phyloP scores from a whole-genome alignment of 495 filamentous ascomycete species.

The Talaromyces liani region DNA sequence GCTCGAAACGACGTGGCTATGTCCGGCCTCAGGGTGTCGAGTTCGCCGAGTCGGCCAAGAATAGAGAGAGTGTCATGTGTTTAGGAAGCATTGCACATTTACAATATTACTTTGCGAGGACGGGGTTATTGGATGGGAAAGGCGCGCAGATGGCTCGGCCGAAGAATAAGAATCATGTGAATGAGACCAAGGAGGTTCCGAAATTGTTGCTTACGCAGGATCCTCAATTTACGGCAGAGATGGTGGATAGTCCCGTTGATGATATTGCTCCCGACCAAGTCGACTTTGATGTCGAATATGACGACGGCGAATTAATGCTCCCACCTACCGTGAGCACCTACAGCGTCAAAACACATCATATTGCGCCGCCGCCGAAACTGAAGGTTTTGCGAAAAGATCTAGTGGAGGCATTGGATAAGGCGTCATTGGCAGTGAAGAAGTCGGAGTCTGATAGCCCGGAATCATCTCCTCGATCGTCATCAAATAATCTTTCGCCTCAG shows the following conservation, averaged over 20 bases:
- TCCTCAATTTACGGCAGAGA: conserved; percentile 31
- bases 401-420: conserved; percentile 56
- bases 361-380: conserved; percentile 81
- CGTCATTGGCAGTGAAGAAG: conserved; percentile 57
- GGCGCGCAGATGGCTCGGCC: conserved; percentile 74
- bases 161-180: conserved; percentile 47
- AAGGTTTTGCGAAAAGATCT: conserved; percentile 70
- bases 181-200: conserved; percentile 27
- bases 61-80: conserved; percentile 89
- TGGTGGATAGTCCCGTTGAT: conserved; percentile 52
- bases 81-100: conserved; percentile 94
- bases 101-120: conserved; percentile 97
- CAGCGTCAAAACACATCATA: conserved; percentile 73
- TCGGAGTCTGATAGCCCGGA: conserved; percentile 25
- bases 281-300: conserved; percentile 51
- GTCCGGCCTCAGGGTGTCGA: conserved; percentile 84
- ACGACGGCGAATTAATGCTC: conserved; percentile 65
- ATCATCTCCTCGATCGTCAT: conserved; percentile 6
- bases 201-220: conserved; percentile 37
- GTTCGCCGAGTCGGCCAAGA: conserved; percentile 83
- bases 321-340: conserved; percentile 96
- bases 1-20: conserved; percentile 66
- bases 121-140: conserved; percentile 87
- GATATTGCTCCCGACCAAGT: conserved; percentile 24
- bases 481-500: conserved; percentile 9